These are phyloP conservation scores for Zelopaecilomyces penicillatus DNA, from an alignment of 2,329 filamentous ascomycete species.

Conservation along the genomic window DNA sequence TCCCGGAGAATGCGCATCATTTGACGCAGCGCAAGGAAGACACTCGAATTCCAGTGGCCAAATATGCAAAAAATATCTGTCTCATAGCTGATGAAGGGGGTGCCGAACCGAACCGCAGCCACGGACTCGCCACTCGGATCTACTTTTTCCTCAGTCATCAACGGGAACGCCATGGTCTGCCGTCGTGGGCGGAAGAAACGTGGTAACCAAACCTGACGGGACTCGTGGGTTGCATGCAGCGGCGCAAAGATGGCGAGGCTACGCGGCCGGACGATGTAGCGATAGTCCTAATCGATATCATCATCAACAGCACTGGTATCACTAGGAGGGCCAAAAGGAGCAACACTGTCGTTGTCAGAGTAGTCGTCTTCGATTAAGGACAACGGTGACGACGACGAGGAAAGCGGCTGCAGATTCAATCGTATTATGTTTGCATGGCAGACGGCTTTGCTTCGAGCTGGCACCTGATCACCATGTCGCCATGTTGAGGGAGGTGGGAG, in stretches of 20 bases:
- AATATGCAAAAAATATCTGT: conserved; percentile 8
- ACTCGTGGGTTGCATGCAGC: conserved; percentile 7
- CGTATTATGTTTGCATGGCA: too few species aligned
- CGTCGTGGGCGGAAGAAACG: conserved; percentile 1
- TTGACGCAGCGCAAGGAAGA: neutral
- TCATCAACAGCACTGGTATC: too few species aligned
- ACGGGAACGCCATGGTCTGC: neutral
- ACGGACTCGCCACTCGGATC: neutral
- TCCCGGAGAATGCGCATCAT: neutral
- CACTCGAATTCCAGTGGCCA: conserved; percentile 6
- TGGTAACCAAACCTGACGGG: conserved; percentile 4
- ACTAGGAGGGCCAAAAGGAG: too few species aligned
- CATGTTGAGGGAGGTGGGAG: too few species aligned
- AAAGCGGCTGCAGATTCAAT: too few species aligned
- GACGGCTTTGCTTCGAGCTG: too few species aligned
- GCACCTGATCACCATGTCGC: too few species aligned
- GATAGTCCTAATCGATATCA: conserved; percentile 2
- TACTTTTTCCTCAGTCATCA: neutral
- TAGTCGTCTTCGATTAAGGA: too few species aligned
- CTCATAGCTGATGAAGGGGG: conserved; percentile 10
- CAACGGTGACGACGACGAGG: too few species aligned
- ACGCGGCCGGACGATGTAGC: conserved; percentile 9
- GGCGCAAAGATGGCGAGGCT: conserved; percentile 6
- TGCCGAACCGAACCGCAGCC: conserved; percentile 1
- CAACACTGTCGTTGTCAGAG: too few species aligned